These are phyloP conservation scores for Paecilomyces sp. DNA, from an alignment of 2,329 filamentous ascomycete species.

Conservation along the genomic window DNA sequence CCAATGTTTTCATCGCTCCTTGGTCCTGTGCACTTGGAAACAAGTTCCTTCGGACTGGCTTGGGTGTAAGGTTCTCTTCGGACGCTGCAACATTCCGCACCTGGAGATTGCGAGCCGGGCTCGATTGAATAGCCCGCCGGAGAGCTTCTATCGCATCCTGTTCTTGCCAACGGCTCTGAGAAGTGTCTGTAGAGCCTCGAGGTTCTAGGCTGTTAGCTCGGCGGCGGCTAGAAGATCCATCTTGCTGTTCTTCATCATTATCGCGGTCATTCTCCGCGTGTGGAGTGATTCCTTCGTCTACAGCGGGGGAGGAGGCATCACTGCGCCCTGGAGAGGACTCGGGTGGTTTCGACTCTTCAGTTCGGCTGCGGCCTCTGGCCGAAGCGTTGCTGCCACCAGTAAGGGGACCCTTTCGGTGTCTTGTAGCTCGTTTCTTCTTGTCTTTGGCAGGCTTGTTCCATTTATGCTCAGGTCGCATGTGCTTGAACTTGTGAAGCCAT, in stretches of 20 bases:
- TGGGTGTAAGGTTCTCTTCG: slow-evolving; percentile 50
- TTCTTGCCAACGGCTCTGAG: slow-evolving; percentile 27
- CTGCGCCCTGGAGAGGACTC: slow-evolving; percentile 33
- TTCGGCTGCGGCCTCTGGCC: slow-evolving; percentile 24
- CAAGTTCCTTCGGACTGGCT: slow-evolving; percentile 41
- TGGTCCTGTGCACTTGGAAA: slow-evolving; percentile 34
- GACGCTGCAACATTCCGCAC: slow-evolving; percentile 34
- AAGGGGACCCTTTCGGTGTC: slow-evolving; percentile 28
- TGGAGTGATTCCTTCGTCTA: slow-evolving; percentile 28
- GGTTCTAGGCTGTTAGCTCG: slow-evolving; percentile 44
- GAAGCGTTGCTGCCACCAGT: slow-evolving; percentile 24
- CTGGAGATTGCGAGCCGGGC: slow-evolving; percentile 48
- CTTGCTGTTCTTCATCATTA: slow-evolving; percentile 20
- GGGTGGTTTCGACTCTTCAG: slow-evolving; percentile 19
- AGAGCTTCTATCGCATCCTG: slow-evolving; percentile 39
- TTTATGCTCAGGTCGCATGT: slow-evolving; percentile 71
- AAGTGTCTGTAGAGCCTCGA: slow-evolving; percentile 24
- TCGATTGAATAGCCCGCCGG: slow-evolving; percentile 53
- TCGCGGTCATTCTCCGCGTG: slow-evolving; percentile 28
- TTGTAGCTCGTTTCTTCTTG: slow-evolving; percentile 33
- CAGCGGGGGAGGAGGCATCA: slow-evolving; percentile 29
- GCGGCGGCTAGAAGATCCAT: slow-evolving; percentile 30
- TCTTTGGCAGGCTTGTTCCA: slow-evolving; percentile 62
- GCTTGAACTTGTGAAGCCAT: slow-evolving; percentile 84
- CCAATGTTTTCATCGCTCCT: slow-evolving; percentile 28